Percentiles rank a stretch among this genome's conserved stretches.
phyloP scores from a whole-genome alignment of 331 rosid genomes.

The Malus hybrid region DNA sequence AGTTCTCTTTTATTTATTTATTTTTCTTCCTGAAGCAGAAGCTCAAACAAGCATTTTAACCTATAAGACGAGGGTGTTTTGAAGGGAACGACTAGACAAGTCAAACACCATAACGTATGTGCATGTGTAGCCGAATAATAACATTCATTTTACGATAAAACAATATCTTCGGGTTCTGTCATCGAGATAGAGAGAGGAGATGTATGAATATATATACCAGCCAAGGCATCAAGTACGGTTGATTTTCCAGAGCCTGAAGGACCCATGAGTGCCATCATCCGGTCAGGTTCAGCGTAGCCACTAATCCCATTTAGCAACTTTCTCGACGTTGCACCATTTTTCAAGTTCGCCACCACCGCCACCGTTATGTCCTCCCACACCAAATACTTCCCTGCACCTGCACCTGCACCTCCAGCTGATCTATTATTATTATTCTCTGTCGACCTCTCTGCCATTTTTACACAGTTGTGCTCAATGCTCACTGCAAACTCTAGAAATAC shows the following conservation, averaged over 20 bases:
- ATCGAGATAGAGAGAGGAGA: not conserved
- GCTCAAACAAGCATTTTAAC: not conserved
- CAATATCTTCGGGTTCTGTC: not conserved
- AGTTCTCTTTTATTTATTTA: too few relatives aligned
- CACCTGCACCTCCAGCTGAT: not conserved
- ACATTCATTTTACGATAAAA: not conserved
- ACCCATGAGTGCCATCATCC: slow-evolving; percentile 23
- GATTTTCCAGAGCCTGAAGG: slow-evolving; percentile 22
- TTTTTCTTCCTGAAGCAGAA: too few relatives aligned
- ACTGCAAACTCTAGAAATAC: too few relatives aligned
- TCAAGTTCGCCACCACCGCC: not conserved
- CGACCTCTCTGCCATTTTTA: not conserved
- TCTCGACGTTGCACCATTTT: not conserved
- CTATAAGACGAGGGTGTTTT: not conserved
- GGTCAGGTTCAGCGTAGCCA: slow-evolving; percentile 4
- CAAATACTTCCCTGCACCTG: slow-evolving; percentile 3
- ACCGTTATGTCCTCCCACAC: slow-evolving; percentile 8
- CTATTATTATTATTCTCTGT: not conserved
- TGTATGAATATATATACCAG: not conserved
- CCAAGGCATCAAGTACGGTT: slow-evolving; percentile 13
- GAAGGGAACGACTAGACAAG: not conserved
- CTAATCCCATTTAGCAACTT: slow-evolving; percentile 10
- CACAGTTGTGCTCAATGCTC: not conserved
- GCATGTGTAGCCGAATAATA: not conserved
- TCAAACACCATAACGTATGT: not conserved